Percentiles rank a stretch among this genome's conserved stretches.
Evolutionary conservation across 208 protist species (phyloP).

Genomic region (Trypanosoma lewisi): DNA sequence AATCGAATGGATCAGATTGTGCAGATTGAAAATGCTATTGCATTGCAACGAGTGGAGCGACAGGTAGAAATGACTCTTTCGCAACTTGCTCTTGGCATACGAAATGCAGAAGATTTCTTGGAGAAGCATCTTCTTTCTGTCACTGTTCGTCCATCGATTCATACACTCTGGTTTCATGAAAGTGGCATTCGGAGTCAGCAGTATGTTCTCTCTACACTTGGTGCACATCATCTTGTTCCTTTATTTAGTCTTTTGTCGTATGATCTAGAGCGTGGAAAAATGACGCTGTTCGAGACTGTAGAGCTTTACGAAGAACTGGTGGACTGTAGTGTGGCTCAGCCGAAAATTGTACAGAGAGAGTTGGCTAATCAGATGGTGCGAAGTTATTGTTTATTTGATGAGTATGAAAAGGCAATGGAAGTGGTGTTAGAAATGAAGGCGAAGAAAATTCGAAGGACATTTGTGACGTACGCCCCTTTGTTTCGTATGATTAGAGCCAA

Average conservation of each 20-base stretch:
- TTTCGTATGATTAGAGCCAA: constrained; percentile 75
- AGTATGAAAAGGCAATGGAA: constrained; percentile 71
- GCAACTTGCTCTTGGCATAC: constrained; percentile 77
- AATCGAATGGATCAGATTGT: constrained; percentile 85
- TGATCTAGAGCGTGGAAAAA: constrained; percentile 84
- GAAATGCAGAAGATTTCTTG: constrained; percentile 86
- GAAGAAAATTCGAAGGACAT: constrained; percentile 80
- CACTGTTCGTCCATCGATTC: constrained; percentile 76
- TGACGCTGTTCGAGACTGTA: constrained; percentile 68
- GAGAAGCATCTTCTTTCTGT: constrained; percentile 76
- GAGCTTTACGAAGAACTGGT: constrained; percentile 88
- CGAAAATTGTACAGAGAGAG: constrained; percentile 87
- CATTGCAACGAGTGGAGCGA: constrained; percentile 74
- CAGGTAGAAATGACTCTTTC: constrained; percentile 85
- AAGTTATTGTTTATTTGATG: constrained; percentile 72
- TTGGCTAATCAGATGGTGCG: constrained; percentile 89
- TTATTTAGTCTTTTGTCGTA: constrained; percentile 85
- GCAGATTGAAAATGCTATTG: constrained; percentile 83
- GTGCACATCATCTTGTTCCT: constrained; percentile 86
- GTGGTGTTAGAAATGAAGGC: constrained; percentile 78
- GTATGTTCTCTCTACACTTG: constrained; percentile 77
- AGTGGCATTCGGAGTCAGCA: constrained; percentile 66
- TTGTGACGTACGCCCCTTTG: constrained; percentile 88
- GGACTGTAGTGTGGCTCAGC: constrained; percentile 85
- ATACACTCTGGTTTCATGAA: constrained; percentile 87